Evolutionary conservation across 805 yeast species (phyloP).

Genomic region (Nakazawaea wyomingensis): DNA sequence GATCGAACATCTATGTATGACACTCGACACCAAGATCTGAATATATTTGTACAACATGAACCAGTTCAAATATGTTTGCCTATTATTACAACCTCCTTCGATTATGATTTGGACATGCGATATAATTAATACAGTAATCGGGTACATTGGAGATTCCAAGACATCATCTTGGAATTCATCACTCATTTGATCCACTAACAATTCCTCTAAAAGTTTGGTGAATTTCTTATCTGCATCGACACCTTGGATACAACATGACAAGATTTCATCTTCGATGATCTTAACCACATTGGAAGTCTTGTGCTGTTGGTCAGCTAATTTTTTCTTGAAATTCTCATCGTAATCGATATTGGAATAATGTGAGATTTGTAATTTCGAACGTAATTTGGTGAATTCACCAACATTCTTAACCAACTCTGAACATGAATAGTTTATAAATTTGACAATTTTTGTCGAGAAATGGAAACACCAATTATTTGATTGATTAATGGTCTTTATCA

Average conservation of each 20-base stretch:
- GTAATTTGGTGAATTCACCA: slow-evolving; percentile 5
- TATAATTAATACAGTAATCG: not conserved
- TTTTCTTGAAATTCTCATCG: slow-evolving; percentile 5
- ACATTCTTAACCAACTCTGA: slow-evolving; percentile 7
- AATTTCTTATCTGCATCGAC: slow-evolving; percentile 5
- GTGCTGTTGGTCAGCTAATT: not conserved
- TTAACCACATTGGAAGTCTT: not conserved
- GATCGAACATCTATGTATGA: slow-evolving; percentile 2
- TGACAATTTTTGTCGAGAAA: slow-evolving; percentile 9
- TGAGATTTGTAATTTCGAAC: slow-evolving; percentile 3
- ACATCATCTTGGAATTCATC: not conserved
- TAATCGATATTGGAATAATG: slow-evolving; percentile 4
- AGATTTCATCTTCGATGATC: slow-evolving; percentile 2
- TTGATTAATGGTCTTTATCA: not conserved
- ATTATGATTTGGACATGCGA: slow-evolving; percentile 4
- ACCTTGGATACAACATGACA: slow-evolving; percentile 8
- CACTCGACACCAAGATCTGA: not conserved
- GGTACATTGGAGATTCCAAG: not conserved
- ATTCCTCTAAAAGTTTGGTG: not conserved
- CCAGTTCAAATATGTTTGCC: not conserved
- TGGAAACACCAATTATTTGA: slow-evolving; percentile 8
- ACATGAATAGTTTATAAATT: slow-evolving; percentile 11
- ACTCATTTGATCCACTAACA: slow-evolving; percentile 3
- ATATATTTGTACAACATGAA: slow-evolving; percentile 4
- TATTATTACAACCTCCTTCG: not conserved